Base-by-base conservation (phyloP, 768 basidiomycete species). In the Suillus subluteus region DNA sequence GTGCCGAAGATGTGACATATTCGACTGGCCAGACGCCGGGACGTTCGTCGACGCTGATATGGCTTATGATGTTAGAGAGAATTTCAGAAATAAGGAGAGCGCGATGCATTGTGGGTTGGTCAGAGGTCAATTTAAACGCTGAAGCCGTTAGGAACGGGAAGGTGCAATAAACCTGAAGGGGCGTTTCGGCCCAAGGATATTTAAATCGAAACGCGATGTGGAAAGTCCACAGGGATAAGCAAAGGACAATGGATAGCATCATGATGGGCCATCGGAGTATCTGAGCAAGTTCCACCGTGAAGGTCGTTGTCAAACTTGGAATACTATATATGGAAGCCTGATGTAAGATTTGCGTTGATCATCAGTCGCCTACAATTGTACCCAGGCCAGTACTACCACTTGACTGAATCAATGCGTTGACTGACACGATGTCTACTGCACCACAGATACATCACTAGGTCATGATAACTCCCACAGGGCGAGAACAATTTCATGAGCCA, bases 291-390 rank as follows among this genome's bases (percentile, higher is more conserved):
- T 38, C 26, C 15, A 18, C 8, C 16, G 7, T 40, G 46, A 48
- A 23, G 87, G 87, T 87, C 87, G 84, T 88, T 87, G 87, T 52
- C 26, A 26, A 26, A 52, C 50, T 52, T 52, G 26, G 11, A n/a
- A 23, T 12, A 48, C 46, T 48, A 26, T 23, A 52, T 15, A 52
- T 26, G 23, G 50, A 26, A 52, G 50, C 23, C 8, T 52, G 50
- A 26, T 50, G 50, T 26, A 6, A 50, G 44, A 46, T 46, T n/a
- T n/a, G 46, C 46, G 32, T 32, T 3, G 32, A 32, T 32, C 32
- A 32, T 32, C 26, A 26, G 26, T 32, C 32, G 32, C 32, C 4
- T 32, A 32, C 32, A 32, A 32, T 26, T 26, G 2, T 26, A 26
- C 26, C 26, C 26, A 26, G 26, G 26, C 26, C 26, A 26, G 26